These are phyloP conservation scores for Thalassiosira hispida DNA, from an alignment of 352 stramenopile genomes.

Conservation along the genomic window DNA sequence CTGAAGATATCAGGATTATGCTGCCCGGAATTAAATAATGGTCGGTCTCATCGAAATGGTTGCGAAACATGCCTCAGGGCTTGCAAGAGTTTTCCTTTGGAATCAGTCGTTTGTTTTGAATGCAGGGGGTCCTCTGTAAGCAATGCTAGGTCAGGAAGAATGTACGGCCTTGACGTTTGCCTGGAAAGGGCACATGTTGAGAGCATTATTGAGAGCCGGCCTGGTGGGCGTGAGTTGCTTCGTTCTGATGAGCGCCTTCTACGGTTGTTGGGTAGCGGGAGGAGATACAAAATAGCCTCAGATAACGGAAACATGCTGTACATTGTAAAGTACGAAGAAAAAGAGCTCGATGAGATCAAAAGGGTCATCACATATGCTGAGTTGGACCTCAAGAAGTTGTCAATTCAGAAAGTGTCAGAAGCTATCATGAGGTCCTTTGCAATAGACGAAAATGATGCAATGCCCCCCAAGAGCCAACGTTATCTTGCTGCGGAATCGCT, in stretches of 20 bases:
- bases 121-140: conserved; percentile 13
- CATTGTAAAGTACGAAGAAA: conserved; percentile 17
- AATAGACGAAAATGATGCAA: not conserved
- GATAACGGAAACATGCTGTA: not conserved
- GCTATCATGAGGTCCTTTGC: conserved; percentile 14
- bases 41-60: not conserved
- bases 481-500: conserved; percentile 1
- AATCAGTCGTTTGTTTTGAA: conserved; percentile 18
- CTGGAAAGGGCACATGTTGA: conserved; percentile 2
- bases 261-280: conserved; percentile 9
- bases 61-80: conserved; percentile 5
- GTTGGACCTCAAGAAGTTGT: conserved; percentile 19
- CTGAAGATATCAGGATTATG: conserved; percentile 12
- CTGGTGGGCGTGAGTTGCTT: conserved; percentile 23
- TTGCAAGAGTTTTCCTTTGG: conserved; percentile 22
- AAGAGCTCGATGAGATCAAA: conserved; percentile 12
- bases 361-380: conserved; percentile 18
- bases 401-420: conserved; percentile 4
- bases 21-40: not conserved
- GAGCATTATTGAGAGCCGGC: conserved; percentile 14
- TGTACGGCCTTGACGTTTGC: conserved; percentile 24
- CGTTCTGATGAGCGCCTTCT: conserved; percentile 9
- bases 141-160: not conserved
- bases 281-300: not conserved
- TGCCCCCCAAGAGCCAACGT: not conserved